Conservation (phyloP, 257 asterid genomes). For the Solanum pinnatisectum region DNA sequence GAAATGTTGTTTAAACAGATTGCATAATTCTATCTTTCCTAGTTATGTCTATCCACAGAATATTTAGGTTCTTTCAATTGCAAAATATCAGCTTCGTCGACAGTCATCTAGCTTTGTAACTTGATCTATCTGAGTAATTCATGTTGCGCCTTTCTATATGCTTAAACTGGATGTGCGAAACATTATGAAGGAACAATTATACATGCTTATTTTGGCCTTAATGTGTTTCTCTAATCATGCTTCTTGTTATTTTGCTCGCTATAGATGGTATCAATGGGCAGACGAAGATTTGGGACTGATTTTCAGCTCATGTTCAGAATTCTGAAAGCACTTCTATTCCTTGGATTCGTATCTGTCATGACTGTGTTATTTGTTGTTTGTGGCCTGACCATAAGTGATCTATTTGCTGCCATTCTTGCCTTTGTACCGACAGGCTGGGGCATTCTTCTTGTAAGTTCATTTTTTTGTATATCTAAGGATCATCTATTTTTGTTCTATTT, state of each 20-base stretch:
- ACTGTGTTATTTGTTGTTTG: constrained; percentile 79
- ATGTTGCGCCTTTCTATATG: background rate
- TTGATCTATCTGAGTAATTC: background rate
- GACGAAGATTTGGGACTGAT: constrained; percentile 89
- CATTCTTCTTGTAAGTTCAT: constrained; percentile 56
- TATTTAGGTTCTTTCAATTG: background rate
- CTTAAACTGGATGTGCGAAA: background rate
- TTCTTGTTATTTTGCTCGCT: background rate
- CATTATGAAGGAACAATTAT: background rate
- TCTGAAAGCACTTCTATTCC: constrained; percentile 84
- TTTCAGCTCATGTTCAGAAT: constrained; percentile 98
- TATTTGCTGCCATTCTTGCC: constrained; percentile 83
- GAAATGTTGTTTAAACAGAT: constrained; percentile 1
- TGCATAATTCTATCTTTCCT: background rate
- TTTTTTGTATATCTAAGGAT: background rate
- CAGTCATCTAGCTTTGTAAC: background rate
- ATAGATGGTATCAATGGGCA: constrained; percentile 96
- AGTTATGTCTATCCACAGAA: background rate
- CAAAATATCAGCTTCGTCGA: background rate
- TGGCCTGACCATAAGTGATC: constrained; percentile 55
- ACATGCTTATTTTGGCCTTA: background rate
- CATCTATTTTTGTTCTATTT: background rate
- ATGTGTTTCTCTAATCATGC: background rate
- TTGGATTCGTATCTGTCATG: constrained; percentile 88
- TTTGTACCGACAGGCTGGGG: constrained; percentile 99